Evolutionary conservation across 257 asterid species (phyloP), one percentile per base, ranked within the genome.

Genomic region (Solanum ahanhuiri): DNA sequence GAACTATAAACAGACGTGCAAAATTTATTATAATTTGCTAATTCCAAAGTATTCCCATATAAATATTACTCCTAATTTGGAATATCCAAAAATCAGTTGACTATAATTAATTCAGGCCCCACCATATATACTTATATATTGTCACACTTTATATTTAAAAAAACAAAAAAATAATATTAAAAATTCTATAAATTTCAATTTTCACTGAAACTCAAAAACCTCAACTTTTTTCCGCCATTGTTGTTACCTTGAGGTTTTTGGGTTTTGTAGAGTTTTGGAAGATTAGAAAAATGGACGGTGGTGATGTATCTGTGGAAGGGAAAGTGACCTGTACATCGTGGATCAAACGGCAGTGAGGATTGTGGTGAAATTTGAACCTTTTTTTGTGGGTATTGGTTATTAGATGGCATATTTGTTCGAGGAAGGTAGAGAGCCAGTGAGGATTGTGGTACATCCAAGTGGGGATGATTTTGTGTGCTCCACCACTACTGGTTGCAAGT

Each of bases 301-400:
- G 89, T 43, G 95, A 93, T 90, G 91, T 91, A 81, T 83, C 93
- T 86, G 93, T 86, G 67, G 54, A 88, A 71, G 95, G 96, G 83
- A 91, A 91, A 64, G 98, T 93, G 87, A 92, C 92, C 35, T 94
- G 94, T 86, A 91, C 98, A 57, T 86, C 93, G 87, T 97, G 99
- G 99, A 95, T 97, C 88, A 92, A 94, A 87, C 93, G 99, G 99
- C 0, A 95, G 91, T 91, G 33, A 31, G 33, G 41, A 72, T 54
- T 20, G 12, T 77, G 79, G 37, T 22, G 48, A 64, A 39, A 39
- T 39, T 39, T 71, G 23, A 34, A 25, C 17, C 35, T 67, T 83
- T 67, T 30, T 60, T 76, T 81, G 58, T 72, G 60, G 60, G 76
- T 85, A 23, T 77, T 86, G 71, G 37, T 48, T 89, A 83, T 86